Conservation (phyloP, 208 protist genomes). For the Strigomonas galati region DNA sequence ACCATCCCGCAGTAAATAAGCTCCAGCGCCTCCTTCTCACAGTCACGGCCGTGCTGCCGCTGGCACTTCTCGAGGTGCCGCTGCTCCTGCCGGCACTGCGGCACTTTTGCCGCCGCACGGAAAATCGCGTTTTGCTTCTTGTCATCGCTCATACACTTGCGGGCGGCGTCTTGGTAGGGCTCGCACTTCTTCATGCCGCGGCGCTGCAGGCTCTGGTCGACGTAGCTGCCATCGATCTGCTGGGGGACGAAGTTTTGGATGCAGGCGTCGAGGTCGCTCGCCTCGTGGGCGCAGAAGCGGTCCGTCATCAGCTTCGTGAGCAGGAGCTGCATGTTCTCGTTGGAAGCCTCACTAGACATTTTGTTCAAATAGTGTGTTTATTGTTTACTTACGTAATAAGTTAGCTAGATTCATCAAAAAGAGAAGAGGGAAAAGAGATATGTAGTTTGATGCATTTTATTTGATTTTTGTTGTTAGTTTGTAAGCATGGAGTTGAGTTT, state of each 20-base stretch:
- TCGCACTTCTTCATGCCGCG: constrained; percentile 63
- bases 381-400: not conserved
- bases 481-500: not conserved
- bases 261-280: constrained; percentile 76
- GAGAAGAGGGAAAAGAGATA: not conserved
- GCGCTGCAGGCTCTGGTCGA: constrained; percentile 80
- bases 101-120: constrained; percentile 47
- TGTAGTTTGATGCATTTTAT: not conserved
- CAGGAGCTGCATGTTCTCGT: constrained; percentile 82
- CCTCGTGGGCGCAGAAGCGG: constrained; percentile 69
- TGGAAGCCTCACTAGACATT: constrained; percentile 12
- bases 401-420: constrained; percentile 8
- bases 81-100: constrained; percentile 66
- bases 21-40: constrained; percentile 77
- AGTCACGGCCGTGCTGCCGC: constrained; percentile 38
- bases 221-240: constrained; percentile 64
- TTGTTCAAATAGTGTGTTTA: not conserved
- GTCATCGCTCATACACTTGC: constrained; percentile 70
- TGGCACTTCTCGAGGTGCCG: constrained; percentile 54
- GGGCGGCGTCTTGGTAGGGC: constrained; percentile 65
- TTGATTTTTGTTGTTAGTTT: not conserved
- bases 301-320: constrained; percentile 85
- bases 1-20: constrained; percentile 85
- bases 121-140: constrained; percentile 78
- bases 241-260: constrained; percentile 84